Base-by-base conservation (phyloP, 2,329 filamentous ascomycete species). In the Graphiopsis chlorocephala region DNA sequence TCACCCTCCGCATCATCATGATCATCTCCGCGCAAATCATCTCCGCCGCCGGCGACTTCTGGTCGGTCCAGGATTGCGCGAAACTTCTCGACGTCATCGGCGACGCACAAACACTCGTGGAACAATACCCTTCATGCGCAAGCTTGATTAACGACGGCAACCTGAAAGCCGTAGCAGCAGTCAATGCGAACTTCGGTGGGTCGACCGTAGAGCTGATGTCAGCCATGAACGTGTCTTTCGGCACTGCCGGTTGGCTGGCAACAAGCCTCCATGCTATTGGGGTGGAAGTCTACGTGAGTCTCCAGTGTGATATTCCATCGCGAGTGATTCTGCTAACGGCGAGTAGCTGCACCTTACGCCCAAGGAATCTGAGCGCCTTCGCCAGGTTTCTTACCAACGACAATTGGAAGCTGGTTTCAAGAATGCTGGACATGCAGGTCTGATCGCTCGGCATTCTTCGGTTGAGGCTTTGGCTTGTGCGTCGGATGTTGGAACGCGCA, bases 311-410 rank as follows among this genome's bases (percentile, higher is more conserved):
- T n/a, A 10, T 12, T 11, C 11, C 7, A 20, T 42, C 33, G 23
- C 7, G 11, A 26, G 20, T 25, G 25, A 3, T 1, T 15, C 28
- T 23, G 31, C 53, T 35, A 56, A 56, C 20, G 20, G 3, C 15
- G 11, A 15, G 3, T 23, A 62, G 60, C 33, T 64, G 8, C 76
- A 72, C 2, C 72, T 86, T 23, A 88, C 86, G 0, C 84, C 85
- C 0, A 78, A 73, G 14, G 86, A 88, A 69, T 76, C 77, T 0
- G 78, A 86, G 52, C 77, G 86, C 6, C 73, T 88, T 55, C 79
- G 85, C 12, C 77, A 80, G n/a, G 78, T 88, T 1, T 85, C 82
- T 6, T 86, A 85, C 68, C 80, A 85, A 70, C 77, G 81, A 50
- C 85, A 88, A 68, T 67, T 86, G 7, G 83, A 84, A 66, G 80